phyloP scores from a whole-genome alignment of 176 grass and related monocot genomes.

The Carex cristatella region DNA sequence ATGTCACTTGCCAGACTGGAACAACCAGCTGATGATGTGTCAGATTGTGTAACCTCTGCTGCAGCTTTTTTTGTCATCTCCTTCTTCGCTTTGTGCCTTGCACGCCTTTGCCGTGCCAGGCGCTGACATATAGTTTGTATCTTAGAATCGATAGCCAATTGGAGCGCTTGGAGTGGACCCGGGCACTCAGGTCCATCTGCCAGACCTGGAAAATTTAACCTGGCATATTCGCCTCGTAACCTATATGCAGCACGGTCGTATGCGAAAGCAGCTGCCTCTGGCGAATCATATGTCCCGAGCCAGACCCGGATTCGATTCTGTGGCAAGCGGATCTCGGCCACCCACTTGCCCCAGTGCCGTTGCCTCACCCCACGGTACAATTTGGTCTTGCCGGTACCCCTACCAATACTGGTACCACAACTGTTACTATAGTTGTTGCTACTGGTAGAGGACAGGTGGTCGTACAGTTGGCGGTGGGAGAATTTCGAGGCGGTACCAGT shows the following conservation, averaged over 20 bases:
- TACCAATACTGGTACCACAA: background rate
- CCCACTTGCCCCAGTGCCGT: slow-evolving; percentile 98
- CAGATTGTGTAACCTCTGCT: background rate
- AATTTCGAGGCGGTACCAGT: slow-evolving; percentile 6
- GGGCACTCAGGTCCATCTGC: slow-evolving; percentile 38
- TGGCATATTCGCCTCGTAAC: slow-evolving; percentile 95
- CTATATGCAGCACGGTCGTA: slow-evolving; percentile 81
- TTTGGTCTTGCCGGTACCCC: slow-evolving; percentile 31
- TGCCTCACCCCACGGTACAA: slow-evolving; percentile 88
- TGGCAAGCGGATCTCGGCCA: slow-evolving; percentile 80
- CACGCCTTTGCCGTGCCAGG: slow-evolving; percentile 42
- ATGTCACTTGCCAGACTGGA: slow-evolving; percentile 3
- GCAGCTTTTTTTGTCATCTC: background rate
- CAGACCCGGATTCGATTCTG: slow-evolving; percentile 91
- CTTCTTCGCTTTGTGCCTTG: slow-evolving; percentile 32
- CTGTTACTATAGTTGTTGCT: background rate
- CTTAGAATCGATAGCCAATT: slow-evolving; percentile 64
- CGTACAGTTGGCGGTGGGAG: background rate
- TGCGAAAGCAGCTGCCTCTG: slow-evolving; percentile 79
- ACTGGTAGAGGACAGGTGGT: background rate
- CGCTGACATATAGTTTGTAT: slow-evolving; percentile 87
- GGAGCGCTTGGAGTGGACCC: slow-evolving; percentile 40
- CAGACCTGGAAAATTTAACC: slow-evolving; percentile 91
- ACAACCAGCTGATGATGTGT: slow-evolving; percentile 13
- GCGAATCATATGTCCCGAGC: slow-evolving; percentile 95